A percentile compares a stretch with the other conserved stretches of the same genome.
Evolutionary conservation across 176 grass and related monocot species (phyloP).

Genomic region (Lolium rigidum): DNA sequence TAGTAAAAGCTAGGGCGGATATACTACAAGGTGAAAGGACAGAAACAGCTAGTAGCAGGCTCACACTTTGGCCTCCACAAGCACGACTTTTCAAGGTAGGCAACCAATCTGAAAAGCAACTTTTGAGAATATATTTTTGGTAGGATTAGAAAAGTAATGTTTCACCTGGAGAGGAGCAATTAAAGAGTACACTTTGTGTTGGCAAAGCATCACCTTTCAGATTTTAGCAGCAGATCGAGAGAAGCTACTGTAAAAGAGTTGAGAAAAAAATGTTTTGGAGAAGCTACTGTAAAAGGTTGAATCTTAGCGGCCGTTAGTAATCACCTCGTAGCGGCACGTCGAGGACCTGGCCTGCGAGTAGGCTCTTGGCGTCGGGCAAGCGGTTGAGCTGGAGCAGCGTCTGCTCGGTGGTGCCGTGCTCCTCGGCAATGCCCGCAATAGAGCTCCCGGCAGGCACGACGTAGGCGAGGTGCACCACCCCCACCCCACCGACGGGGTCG

Average conservation of each 20-base stretch:
- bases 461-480: conserved; percentile 72
- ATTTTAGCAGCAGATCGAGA: background rate
- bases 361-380: conserved; percentile 74
- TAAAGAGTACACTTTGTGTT: conserved; percentile 30
- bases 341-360: conserved; percentile 82
- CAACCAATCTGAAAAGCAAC: background rate
- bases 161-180: no score
- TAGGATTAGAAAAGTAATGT: background rate
- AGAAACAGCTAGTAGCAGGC: background rate
- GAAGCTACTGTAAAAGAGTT: background rate
- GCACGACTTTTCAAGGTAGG: background rate
- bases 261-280: background rate
- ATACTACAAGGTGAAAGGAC: background rate
- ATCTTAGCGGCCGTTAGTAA: no score
- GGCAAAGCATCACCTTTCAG: conserved; percentile 26
- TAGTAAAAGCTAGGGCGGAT: background rate
- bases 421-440: conserved; percentile 56
- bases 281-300: no score
- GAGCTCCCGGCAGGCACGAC: conserved; percentile 60
- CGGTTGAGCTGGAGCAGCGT: conserved; percentile 58
- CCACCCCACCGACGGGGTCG: conserved; percentile 53
- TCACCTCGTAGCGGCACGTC: conserved; percentile 89
- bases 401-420: conserved; percentile 61
- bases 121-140: background rate
- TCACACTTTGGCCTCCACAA: background rate